These are phyloP conservation scores for Nakazawaea ernobii DNA, from an alignment of 805 yeast genomes.

Conservation along the genomic window DNA sequence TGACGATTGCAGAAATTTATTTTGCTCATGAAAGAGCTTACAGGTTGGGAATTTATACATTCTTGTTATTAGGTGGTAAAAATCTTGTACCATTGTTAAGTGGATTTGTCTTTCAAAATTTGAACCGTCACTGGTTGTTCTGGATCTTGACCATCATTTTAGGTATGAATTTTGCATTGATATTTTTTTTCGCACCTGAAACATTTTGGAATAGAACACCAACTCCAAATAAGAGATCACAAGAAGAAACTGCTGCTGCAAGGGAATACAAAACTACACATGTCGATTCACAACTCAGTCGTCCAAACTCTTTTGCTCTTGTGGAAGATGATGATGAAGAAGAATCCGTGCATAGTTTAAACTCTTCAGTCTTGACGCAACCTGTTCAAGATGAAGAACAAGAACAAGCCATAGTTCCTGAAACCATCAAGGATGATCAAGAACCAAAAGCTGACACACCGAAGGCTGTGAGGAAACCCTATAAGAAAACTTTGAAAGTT, in stretches of 20 bases:
- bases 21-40: constrained; percentile 47
- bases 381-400: background rate
- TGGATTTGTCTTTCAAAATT: constrained; percentile 42
- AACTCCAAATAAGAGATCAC: constrained; percentile 39
- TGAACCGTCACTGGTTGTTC: constrained; percentile 55
- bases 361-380: constrained; percentile 1
- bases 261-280: constrained; percentile 24
- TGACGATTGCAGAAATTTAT: constrained; percentile 56
- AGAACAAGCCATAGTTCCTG: background rate
- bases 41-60: constrained; percentile 44
- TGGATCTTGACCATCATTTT: constrained; percentile 52
- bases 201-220: constrained; percentile 60
- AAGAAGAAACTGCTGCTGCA: constrained; percentile 43
- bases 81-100: constrained; percentile 53
- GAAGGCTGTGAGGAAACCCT: constrained; percentile 14
- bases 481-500: constrained; percentile 30
- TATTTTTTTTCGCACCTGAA: constrained; percentile 55
- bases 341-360: constrained; percentile 3
- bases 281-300: background rate
- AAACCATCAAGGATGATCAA: background rate
- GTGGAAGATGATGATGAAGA: background rate
- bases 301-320: constrained; percentile 6
- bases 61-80: constrained; percentile 51
- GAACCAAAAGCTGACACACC: background rate
- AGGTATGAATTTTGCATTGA: constrained; percentile 37